These are phyloP conservation scores for Avena sativa DNA, from an alignment of 176 grass and related monocot genomes.

Conservation along the genomic window DNA sequence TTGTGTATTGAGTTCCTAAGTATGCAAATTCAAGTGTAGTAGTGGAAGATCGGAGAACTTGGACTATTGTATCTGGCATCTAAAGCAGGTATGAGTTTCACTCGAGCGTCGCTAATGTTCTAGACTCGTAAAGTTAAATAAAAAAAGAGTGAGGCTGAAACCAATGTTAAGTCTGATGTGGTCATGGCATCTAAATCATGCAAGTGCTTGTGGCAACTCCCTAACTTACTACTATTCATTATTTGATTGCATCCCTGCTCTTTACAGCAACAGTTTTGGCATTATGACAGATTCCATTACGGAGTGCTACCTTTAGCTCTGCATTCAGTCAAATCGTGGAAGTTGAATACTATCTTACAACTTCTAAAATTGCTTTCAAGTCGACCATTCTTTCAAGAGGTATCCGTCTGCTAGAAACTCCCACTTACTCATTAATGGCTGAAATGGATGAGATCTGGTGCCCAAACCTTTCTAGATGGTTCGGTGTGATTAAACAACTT, in stretches of 20 bases:
- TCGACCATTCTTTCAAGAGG: no score
- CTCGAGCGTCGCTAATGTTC: background rate
- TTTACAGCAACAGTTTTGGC: background rate
- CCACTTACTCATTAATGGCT: background rate
- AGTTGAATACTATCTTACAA: background rate
- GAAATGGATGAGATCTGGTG: background rate
- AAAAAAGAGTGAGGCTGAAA: background rate
- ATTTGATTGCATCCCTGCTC: background rate
- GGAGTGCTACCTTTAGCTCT: background rate
- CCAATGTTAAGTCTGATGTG: background rate
- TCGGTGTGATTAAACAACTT: background rate
- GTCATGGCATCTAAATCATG: background rate
- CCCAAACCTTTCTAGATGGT: background rate
- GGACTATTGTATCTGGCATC: background rate
- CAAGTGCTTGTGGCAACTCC: no score
- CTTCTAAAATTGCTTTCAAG: no score
- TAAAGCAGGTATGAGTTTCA: background rate
- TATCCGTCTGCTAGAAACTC: background rate
- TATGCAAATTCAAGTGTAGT: background rate
- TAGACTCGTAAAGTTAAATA: background rate
- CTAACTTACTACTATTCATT: no score
- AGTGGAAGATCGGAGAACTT: background rate
- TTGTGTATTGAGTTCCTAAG: background rate
- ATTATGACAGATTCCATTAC: background rate
- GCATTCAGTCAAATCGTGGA: background rate